Percentiles rank a stretch among this genome's conserved stretches.
These are phyloP conservation scores for Citrus trifoliata DNA, from an alignment of 345 rosid genomes.

Conservation along the genomic window DNA sequence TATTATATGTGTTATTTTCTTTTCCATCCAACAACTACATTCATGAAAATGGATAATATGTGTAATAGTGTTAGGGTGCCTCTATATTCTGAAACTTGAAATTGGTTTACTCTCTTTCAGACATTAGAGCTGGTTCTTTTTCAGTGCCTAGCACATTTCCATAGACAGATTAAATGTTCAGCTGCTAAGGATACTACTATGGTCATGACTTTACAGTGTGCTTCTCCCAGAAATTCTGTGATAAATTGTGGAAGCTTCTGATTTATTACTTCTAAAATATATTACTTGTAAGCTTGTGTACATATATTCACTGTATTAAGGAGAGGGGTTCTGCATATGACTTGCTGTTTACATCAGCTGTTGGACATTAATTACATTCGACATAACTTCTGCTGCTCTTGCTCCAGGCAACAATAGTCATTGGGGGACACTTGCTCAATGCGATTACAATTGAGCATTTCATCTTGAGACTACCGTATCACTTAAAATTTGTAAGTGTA, in stretches of 20 bases:
- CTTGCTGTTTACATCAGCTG: not conserved
- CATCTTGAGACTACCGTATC: conserved; percentile 89
- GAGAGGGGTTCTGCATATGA: not conserved
- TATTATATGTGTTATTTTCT: not conserved
- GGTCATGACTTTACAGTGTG: not conserved
- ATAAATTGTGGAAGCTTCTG: not conserved
- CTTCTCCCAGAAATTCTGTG: not conserved
- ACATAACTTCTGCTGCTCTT: conserved; percentile 5
- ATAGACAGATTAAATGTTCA: not conserved
- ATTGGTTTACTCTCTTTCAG: not conserved
- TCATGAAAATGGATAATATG: not conserved
- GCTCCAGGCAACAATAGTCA: conserved; percentile 67
- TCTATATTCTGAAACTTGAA: not conserved
- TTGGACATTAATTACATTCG: not conserved
- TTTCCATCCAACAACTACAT: not conserved
- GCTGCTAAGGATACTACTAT: not conserved
- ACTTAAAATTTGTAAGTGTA: conserved; percentile 73
- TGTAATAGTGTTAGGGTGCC: not conserved
- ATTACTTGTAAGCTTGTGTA: not conserved
- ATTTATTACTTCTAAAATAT: not conserved
- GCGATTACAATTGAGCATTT: conserved; percentile 90
- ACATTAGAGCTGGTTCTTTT: not conserved
- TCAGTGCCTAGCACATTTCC: not conserved
- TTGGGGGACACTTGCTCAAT: conserved; percentile 72
- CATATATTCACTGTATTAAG: not conserved